Evolutionary conservation across 345 rosid genomes (phyloP).

Genomic region (Schrenkiella parvula): DNA sequence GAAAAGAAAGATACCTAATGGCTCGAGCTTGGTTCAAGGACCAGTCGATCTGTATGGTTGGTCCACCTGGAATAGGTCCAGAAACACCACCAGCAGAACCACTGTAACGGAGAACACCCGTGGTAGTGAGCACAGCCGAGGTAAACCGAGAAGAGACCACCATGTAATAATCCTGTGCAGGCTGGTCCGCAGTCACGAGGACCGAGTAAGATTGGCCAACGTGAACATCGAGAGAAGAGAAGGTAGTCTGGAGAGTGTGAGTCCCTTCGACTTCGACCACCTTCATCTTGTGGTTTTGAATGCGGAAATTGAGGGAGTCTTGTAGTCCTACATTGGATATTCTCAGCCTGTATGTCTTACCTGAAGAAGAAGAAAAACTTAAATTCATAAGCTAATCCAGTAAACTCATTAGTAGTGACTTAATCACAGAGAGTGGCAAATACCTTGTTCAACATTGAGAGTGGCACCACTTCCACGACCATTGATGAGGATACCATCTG

Average conservation of each 20-base stretch:
- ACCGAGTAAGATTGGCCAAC: conserved; percentile 87
- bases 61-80: conserved; percentile 87
- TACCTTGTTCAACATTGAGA: conserved; percentile 86
- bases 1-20: conserved; percentile 47
- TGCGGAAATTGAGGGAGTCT: conserved; percentile 81
- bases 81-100: conserved; percentile 73
- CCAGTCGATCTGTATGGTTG: conserved; percentile 81
- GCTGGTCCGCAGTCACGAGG: conserved; percentile 83
- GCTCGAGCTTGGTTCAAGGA: conserved; percentile 94
- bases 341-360: conserved; percentile 83
- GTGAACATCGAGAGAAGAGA: conserved; percentile 87
- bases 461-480: conserved; percentile 72
- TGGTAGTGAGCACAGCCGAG: conserved; percentile 54
- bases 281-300: conserved; percentile 80
- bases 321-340: conserved; percentile 91
- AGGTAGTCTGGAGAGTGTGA: conserved; percentile 74
- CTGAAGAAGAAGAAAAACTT: conserved; percentile 1
- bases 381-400: not conserved
- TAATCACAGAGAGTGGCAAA: not conserved
- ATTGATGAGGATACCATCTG: conserved; percentile 90
- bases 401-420: not conserved
- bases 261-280: conserved; percentile 93
- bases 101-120: conserved; percentile 70
- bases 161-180: conserved; percentile 69
- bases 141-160: conserved; percentile 86